Evolutionary conservation across 148 eudicot genomes (phyloP).

Genomic region (Beta vulgaris): DNA sequence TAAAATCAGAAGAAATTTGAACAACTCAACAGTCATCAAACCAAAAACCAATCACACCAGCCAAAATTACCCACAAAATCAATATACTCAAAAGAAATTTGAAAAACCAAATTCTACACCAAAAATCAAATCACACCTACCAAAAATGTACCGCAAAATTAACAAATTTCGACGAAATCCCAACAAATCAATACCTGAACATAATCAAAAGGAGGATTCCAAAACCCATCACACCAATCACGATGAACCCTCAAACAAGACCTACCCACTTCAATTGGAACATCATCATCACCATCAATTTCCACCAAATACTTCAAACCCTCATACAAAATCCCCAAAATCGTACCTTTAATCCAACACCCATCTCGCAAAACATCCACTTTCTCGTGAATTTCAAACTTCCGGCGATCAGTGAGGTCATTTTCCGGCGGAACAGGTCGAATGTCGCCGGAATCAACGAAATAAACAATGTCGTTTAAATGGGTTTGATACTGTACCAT

Average conservation of each 20-base stretch:
- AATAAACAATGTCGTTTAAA: background rate
- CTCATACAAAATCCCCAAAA: constrained; percentile 7
- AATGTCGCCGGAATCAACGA: background rate
- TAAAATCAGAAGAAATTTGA: no score
- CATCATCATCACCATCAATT: constrained; percentile 2
- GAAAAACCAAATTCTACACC: no score
- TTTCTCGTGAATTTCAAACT: background rate
- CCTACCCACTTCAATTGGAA: constrained; percentile 20
- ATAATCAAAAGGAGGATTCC: constrained; percentile 20
- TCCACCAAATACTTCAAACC: background rate
- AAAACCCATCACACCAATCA: constrained; percentile 35
- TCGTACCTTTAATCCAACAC: constrained; percentile 1
- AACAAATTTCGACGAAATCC: background rate
- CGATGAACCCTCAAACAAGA: constrained; percentile 38
- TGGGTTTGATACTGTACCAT: background rate
- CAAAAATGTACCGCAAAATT: background rate
- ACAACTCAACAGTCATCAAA: no score
- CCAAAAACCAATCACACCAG: no score
- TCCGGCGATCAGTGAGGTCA: background rate
- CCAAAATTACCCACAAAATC: no score
- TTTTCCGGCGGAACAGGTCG: background rate
- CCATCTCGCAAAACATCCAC: constrained; percentile 12
- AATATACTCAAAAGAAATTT: no score
- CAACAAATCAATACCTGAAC: constrained; percentile 6
- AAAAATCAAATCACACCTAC: background rate